Conservation (phyloP, 2,329 filamentous ascomycete genomes). For the Fusarium sp. region DNA sequence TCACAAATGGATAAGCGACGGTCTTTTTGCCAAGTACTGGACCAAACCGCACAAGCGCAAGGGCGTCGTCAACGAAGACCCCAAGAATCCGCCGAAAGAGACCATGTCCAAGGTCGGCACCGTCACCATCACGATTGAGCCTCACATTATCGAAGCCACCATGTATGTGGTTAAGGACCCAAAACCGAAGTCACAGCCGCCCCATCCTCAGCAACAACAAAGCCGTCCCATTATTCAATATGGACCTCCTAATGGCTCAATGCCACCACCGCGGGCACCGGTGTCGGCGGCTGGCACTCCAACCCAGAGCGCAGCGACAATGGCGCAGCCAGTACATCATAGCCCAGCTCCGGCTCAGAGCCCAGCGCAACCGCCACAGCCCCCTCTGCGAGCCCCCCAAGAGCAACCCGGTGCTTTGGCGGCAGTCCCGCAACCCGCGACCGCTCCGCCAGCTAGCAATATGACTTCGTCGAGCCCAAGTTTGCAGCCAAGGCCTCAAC, state of each 20-base stretch:
- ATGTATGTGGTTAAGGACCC: conserved; percentile 81
- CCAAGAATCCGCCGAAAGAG: conserved; percentile 78
- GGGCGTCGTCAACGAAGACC: conserved; percentile 74
- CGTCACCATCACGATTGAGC: conserved; percentile 83
- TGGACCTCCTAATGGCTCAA: conserved; percentile 74
- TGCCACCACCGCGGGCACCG: conserved; percentile 68
- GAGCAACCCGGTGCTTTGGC: conserved; percentile 27
- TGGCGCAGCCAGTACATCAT: conserved; percentile 36
- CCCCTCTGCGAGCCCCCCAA: conserved; percentile 33
- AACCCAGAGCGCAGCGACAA: conserved; percentile 35
- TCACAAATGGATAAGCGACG: conserved; percentile 79
- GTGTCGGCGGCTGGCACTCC: conserved; percentile 48
- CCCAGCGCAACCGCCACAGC: conserved; percentile 34
- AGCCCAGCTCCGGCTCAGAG: conserved; percentile 43
- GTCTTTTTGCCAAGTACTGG: conserved; percentile 85
- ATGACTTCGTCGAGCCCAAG: conserved; percentile 39
- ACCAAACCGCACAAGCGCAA: conserved; percentile 80
- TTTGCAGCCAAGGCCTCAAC: conserved; percentile 35
- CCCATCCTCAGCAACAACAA: conserved; percentile 47
- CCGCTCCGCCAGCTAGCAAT: conserved; percentile 34
- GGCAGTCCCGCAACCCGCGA: conserved; percentile 32
- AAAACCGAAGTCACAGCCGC: conserved; percentile 62
- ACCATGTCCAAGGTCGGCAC: conserved; percentile 82
- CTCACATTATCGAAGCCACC: conserved; percentile 83
- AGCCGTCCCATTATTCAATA: conserved; percentile 75